A percentile compares a stretch with the other conserved stretches of the same genome.
These are phyloP conservation scores for Boletus fagicola DNA, from an alignment of 768 basidiomycete genomes.

Conservation along the genomic window DNA sequence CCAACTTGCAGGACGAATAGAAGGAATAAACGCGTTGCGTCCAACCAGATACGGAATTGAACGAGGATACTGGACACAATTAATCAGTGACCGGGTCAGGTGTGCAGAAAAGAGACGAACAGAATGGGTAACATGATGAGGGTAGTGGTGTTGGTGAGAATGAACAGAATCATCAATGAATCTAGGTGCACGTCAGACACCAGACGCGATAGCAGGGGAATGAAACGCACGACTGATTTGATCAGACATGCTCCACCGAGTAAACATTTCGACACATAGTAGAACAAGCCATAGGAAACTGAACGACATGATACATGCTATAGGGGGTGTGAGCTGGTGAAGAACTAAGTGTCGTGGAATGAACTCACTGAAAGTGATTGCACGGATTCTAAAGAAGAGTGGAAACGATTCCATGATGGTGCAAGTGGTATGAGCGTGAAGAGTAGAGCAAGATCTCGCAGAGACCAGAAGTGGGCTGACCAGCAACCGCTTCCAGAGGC, in stretches of 20 bases:
- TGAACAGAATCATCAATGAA: constrained; percentile 45
- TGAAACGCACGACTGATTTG: constrained; percentile 42
- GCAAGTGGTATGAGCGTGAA: background rate
- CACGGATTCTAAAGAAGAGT: constrained; percentile 31
- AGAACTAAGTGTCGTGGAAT: background rate
- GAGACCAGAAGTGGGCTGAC: constrained; percentile 17
- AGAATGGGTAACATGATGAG: constrained; percentile 42
- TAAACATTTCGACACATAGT: constrained; percentile 45
- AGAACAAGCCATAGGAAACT: constrained; percentile 50
- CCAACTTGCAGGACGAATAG: constrained; percentile 47
- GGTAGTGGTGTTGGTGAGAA: constrained; percentile 41
- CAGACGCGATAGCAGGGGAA: background rate
- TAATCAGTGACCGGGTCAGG: background rate
- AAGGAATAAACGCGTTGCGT: constrained; percentile 48
- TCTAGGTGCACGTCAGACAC: constrained; percentile 7
- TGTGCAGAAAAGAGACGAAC: constrained; percentile 31
- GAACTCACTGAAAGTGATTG: constrained; percentile 30
- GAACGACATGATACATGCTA: constrained; percentile 44
- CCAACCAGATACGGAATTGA: constrained; percentile 52
- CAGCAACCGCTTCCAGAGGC: constrained; percentile 24
- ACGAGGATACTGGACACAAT: constrained; percentile 40
- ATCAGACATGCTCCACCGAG: constrained; percentile 47
- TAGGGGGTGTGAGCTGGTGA: background rate
- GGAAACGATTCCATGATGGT: constrained; percentile 31
- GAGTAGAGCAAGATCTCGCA: constrained; percentile 14